A percentile compares a stretch with the other conserved stretches of the same genome.
These are phyloP conservation scores for Penicillium verrucosum DNA, from an alignment of 2,329 filamentous ascomycete genomes.

Conservation along the genomic window DNA sequence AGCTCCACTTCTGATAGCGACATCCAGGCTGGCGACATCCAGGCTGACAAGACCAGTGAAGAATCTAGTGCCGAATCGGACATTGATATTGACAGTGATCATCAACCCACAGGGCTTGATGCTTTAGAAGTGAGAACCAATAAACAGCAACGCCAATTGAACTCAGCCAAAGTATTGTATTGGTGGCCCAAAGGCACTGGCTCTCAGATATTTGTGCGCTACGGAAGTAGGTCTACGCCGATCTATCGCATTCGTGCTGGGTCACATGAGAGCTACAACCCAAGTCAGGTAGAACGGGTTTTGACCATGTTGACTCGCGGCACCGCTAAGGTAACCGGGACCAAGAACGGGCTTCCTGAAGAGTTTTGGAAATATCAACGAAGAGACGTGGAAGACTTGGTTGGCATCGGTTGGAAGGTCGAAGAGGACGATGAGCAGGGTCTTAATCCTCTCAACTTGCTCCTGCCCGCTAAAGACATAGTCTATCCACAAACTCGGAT, in stretches of 20 bases:
- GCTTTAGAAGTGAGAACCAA: constrained; percentile 6
- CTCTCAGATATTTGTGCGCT: constrained; percentile 16
- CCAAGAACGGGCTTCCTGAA: not conserved
- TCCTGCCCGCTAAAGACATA: not conserved
- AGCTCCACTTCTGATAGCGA: no score
- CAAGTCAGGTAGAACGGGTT: not conserved
- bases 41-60: no score
- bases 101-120: not conserved
- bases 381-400: constrained; percentile 12
- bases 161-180: constrained; percentile 12
- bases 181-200: constrained; percentile 19
- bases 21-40: no score
- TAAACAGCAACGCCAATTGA: constrained; percentile 4
- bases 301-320: constrained; percentile 3
- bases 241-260: constrained; percentile 19
- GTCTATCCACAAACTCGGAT: constrained; percentile 15
- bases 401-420: constrained; percentile 20
- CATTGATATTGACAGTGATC: not conserved
- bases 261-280: constrained; percentile 13
- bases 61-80: not conserved
- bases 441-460: no score
- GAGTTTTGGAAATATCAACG: constrained; percentile 8
- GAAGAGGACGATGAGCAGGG: constrained; percentile 11
- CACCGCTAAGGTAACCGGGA: not conserved
- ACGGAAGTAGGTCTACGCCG: constrained; percentile 5